Conservation (phyloP, 192 early-diverging fungal species). For the Linnemannia hyalina region DNA sequence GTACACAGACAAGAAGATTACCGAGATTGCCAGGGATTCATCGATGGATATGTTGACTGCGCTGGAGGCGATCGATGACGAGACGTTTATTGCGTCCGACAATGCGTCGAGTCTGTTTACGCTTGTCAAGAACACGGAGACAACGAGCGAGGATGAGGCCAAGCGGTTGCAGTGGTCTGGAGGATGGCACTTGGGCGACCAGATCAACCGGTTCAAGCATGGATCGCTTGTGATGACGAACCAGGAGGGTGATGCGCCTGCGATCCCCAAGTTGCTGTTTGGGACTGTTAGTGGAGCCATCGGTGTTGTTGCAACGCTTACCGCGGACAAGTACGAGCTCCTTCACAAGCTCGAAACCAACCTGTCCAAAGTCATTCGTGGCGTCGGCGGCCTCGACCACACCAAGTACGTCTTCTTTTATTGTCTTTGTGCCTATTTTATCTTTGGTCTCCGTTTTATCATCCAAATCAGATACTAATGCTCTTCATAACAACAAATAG, state of each 20-base stretch:
- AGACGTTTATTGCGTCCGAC: slow-evolving; percentile 74
- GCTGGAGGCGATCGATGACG: slow-evolving; percentile 70
- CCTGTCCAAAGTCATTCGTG: slow-evolving; percentile 65
- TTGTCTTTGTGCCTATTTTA: slow-evolving; percentile 5
- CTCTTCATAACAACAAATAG: slow-evolving; percentile 13
- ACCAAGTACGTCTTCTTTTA: slow-evolving; percentile 57
- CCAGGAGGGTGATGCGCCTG: slow-evolving; percentile 69
- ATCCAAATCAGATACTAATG: neutral
- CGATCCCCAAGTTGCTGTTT: slow-evolving; percentile 72
- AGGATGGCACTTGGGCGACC: slow-evolving; percentile 85
- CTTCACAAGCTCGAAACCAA: slow-evolving; percentile 76
- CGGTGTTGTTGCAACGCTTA: slow-evolving; percentile 81
- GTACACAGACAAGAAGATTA: slow-evolving; percentile 62
- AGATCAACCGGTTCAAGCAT: slow-evolving; percentile 80
- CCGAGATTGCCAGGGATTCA: slow-evolving; percentile 71
- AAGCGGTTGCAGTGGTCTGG: slow-evolving; percentile 69
- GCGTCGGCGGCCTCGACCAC: slow-evolving; percentile 75
- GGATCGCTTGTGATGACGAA: slow-evolving; percentile 86
- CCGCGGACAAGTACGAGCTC: slow-evolving; percentile 66
- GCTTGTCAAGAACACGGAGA: slow-evolving; percentile 65
- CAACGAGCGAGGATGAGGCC: slow-evolving; percentile 63
- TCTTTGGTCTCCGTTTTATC: neutral
- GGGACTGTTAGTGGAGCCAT: slow-evolving; percentile 86
- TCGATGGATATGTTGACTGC: slow-evolving; percentile 75
- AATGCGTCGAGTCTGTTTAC: slow-evolving; percentile 71